Percentiles rank a stretch among this genome's conserved stretches.
Evolutionary conservation across 768 basidiomycete species (phyloP).

Genomic region (Stropharia rugosoannulata): DNA sequence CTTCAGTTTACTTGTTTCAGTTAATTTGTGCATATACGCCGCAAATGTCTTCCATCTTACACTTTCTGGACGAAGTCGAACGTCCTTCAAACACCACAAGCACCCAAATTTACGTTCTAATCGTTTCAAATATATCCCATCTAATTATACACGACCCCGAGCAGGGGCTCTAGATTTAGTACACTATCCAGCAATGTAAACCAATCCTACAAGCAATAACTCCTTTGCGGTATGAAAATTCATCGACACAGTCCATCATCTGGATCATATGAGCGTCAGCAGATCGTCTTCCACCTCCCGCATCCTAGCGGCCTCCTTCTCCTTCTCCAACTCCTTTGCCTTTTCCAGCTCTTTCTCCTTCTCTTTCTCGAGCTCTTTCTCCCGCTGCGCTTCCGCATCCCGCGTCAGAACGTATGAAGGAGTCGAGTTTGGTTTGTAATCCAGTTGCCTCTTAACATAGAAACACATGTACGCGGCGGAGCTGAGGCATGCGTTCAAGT

Average conservation of each 20-base stretch:
- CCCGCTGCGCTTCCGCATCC: conserved; percentile 60
- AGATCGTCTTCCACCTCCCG: conserved; percentile 69
- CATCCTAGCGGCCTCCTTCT: conserved; percentile 47
- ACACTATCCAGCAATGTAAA: too few relatives aligned
- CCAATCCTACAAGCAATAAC: too few relatives aligned
- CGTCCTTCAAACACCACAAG: too few relatives aligned
- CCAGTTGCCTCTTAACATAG: conserved; percentile 87
- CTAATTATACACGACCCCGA: background rate
- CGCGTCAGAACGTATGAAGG: conserved; percentile 68
- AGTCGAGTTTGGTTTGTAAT: conserved; percentile 71
- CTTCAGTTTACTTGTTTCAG: background rate
- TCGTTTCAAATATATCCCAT: background rate
- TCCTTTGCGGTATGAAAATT: background rate
- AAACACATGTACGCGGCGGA: conserved; percentile 94
- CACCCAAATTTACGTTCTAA: too few relatives aligned
- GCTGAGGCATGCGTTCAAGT: conserved; percentile 60
- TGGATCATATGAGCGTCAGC: conserved; percentile 43
- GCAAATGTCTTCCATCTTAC: background rate
- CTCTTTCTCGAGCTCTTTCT: conserved; percentile 45
- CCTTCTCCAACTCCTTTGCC: conserved; percentile 45
- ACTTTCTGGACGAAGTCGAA: too few relatives aligned
- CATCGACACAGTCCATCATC: background rate
- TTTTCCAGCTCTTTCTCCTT: conserved; percentile 61
- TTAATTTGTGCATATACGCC: background rate
- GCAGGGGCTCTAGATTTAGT: too few relatives aligned